Percentiles rank a stretch among this genome's conserved stretches.
Conservation (phyloP, 805 yeast genomes). For the Candida hispaniensis region DNA sequence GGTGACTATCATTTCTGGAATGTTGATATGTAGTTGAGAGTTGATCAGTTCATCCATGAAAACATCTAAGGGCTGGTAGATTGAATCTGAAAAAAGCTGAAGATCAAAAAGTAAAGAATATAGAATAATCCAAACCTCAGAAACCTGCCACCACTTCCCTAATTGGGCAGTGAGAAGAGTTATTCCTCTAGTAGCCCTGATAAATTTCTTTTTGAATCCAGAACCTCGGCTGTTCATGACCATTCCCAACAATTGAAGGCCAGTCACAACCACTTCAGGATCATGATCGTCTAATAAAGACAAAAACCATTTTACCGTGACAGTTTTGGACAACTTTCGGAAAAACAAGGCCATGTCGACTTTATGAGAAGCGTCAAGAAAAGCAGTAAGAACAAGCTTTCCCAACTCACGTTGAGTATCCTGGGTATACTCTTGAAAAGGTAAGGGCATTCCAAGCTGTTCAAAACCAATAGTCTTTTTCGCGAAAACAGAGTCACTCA, state of each 20-base stretch:
- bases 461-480: constrained; percentile 26
- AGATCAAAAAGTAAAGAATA: constrained; percentile 31
- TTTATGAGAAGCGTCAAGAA: constrained; percentile 24
- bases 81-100: constrained; percentile 1
- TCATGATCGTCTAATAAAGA: constrained; percentile 39
- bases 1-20: constrained; percentile 12
- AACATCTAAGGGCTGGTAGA: background rate
- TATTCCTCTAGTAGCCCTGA: constrained; percentile 40
- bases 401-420: constrained; percentile 8
- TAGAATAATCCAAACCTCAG: constrained; percentile 30
- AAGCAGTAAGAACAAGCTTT: constrained; percentile 4
- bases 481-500: constrained; percentile 26
- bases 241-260: constrained; percentile 39
- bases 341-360: constrained; percentile 22
- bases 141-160: constrained; percentile 40
- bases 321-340: constrained; percentile 37
- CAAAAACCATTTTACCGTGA: constrained; percentile 57
- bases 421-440: background rate
- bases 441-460: constrained; percentile 19
- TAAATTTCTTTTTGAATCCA: constrained; percentile 39
- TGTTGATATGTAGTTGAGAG: constrained; percentile 2
- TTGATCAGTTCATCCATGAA: constrained; percentile 3
- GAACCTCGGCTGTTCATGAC: constrained; percentile 39
- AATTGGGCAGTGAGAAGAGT: constrained; percentile 38
- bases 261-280: constrained; percentile 29